phyloP scores from a whole-genome alignment of 225 moss, liverwort and hornwort genomes.

The Pseudoscleropodium purum region DNA sequence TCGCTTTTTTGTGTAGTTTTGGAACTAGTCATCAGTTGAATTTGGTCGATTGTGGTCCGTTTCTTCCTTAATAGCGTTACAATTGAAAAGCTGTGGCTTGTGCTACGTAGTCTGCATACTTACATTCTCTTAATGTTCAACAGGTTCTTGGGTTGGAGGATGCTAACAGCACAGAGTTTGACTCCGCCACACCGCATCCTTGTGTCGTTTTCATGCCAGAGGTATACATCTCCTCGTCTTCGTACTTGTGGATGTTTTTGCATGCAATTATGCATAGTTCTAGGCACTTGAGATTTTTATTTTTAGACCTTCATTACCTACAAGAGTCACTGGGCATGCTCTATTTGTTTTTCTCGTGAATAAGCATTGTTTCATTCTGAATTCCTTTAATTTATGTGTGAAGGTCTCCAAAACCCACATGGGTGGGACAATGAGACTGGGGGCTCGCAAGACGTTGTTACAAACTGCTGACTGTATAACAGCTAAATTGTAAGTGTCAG shows the following conservation, averaged over 20 bases:
- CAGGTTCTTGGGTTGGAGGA: constrained; percentile 67
- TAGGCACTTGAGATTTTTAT: neutral
- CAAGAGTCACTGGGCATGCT: neutral
- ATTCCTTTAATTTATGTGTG: constrained; percentile 14
- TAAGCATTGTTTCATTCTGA: neutral
- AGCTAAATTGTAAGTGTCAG: constrained; percentile 58
- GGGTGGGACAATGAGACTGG: constrained; percentile 98
- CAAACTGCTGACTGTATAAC: constrained; percentile 62
- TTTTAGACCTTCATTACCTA: neutral
- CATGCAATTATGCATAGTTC: neutral
- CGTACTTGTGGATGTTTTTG: neutral
- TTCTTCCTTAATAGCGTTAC: neutral
- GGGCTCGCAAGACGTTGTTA: constrained; percentile 68
- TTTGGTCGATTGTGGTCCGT: neutral
- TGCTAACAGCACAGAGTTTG: constrained; percentile 94
- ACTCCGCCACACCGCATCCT: constrained; percentile 76
- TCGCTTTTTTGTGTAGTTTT: neutral
- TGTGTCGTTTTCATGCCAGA: constrained; percentile 98
- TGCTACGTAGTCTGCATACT: neutral
- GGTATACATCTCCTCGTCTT: constrained; percentile 21
- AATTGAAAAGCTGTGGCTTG: neutral
- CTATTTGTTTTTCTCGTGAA: neutral
- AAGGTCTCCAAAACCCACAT: constrained; percentile 89
- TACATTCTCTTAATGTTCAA: neutral
- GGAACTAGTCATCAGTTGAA: neutral